Evolutionary conservation across 225 moss, liverwort and hornwort species (phyloP), one percentile per base, ranked within the genome.

Genomic region (Physcomitrium patens): DNA sequence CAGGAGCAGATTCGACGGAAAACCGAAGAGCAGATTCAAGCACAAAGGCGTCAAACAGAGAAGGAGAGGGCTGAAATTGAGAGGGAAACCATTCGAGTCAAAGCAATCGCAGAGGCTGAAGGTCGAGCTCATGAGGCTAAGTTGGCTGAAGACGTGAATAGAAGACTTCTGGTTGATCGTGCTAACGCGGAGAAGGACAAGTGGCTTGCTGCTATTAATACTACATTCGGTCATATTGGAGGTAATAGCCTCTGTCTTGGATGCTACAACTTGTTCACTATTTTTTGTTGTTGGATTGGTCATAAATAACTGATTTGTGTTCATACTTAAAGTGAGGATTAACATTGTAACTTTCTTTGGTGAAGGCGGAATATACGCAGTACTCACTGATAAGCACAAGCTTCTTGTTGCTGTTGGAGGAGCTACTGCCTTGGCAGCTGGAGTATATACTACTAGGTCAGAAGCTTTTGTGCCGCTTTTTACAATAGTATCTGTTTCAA

Each of bases 141-240:
- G 80, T 80, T 90, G 81, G 78, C 89, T 42, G 99, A 99, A 67
- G 99, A 99, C 78, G 80, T 99, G 59, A 93, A 91, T 20, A 86
- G 90, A 78, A 89, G 95, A 47, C 75, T 95, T 76, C 68, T 99
- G 55, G 76, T 95, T 31, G 95, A 99, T 60, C 91, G 91, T 66
- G 91, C 93, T 44, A 89, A 73, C 22, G 78, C 85, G 89, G 99
- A 99, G 79, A 99, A 90, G 62, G 95, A 95, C n/a, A 99, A 99
- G 78, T 88, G 82, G 93, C 86, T 99, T 65, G 88, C 94, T 61
- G 86, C 90, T 49, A 85, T 99, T 22, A 92, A 91, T 63, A 79
- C 85, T 51, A 89, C 99, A 45, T 84, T 99, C 66, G 80, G 85
- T 75, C 91, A 99, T 31, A 76, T 99, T 75, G 99, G 99, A 92